phyloP scores from a whole-genome alignment of 768 basidiomycete genomes.

The Rhizopogon vulgaris region DNA sequence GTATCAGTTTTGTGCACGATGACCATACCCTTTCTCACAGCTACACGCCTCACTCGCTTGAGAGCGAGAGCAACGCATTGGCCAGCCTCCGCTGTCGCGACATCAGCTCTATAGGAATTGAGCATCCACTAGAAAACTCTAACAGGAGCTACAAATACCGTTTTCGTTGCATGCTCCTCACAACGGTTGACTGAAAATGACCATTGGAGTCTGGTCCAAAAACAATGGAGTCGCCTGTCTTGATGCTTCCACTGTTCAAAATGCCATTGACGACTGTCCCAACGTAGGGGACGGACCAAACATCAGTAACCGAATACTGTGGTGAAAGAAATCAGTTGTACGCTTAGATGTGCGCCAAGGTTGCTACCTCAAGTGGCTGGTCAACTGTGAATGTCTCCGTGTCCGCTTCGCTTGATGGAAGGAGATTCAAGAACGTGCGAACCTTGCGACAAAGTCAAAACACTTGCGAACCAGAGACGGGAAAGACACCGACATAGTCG shows the following conservation, averaged over 20 bases:
- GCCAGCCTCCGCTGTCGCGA: slow-evolving; percentile 85
- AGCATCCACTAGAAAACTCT: neutral
- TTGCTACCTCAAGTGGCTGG: slow-evolving; percentile 68
- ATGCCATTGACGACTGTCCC: slow-evolving; percentile 85
- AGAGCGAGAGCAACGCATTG: slow-evolving; percentile 93
- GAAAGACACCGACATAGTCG: slow-evolving; percentile 46
- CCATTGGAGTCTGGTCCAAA: slow-evolving; percentile 93
- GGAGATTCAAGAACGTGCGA: slow-evolving; percentile 83
- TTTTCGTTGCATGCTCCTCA: slow-evolving; percentile 95
- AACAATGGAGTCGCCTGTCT: slow-evolving; percentile 74
- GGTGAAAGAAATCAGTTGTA: slow-evolving; percentile 2
- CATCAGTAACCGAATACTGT: slow-evolving; percentile 80
- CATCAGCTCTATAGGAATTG: slow-evolving; percentile 54
- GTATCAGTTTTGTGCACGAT: slow-evolving; percentile 74
- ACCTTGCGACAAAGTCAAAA: slow-evolving; percentile 38
- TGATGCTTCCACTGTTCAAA: slow-evolving; percentile 66
- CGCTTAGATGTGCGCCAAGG: neutral
- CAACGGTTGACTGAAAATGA: slow-evolving; percentile 68
- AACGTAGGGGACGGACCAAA: slow-evolving; percentile 85
- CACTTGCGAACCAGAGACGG: neutral
- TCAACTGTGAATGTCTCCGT: slow-evolving; percentile 73
- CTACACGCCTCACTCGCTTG: slow-evolving; percentile 76
- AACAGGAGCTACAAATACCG: slow-evolving; percentile 38
- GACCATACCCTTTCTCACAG: slow-evolving; percentile 93
- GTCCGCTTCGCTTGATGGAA: slow-evolving; percentile 84